These are phyloP conservation scores for Candida odintsovae DNA, from an alignment of 805 yeast genomes.

Conservation along the genomic window DNA sequence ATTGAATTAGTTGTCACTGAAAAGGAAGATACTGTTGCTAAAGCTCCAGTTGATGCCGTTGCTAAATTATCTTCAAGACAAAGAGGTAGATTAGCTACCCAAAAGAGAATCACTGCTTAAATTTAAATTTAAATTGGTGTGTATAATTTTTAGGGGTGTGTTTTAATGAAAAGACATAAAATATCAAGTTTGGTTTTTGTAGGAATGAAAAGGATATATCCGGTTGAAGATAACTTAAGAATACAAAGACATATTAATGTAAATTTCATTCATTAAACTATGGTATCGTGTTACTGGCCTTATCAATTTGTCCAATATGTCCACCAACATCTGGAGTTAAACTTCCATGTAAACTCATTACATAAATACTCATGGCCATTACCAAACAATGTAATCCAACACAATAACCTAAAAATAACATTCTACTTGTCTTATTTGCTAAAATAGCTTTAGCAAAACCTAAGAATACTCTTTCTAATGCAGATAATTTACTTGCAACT, in stretches of 20 bases:
- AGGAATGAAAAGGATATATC: too few species aligned
- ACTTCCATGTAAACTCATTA: constrained; percentile 40
- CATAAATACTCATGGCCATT: constrained; percentile 54
- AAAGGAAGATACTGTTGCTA: constrained; percentile 88
- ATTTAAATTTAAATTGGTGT: constrained; percentile 7
- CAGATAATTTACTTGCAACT: constrained; percentile 63
- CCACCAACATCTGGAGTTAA: constrained; percentile 38
- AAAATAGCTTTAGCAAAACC: constrained; percentile 69
- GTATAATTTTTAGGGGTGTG: constrained; percentile 9
- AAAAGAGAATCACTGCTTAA: constrained; percentile 78
- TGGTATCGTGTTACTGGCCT: constrained; percentile 1
- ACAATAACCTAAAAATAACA: constrained; percentile 70
- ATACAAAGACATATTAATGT: neutral
- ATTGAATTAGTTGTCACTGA: constrained; percentile 96
- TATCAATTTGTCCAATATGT: constrained; percentile 1
- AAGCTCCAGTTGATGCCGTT: constrained; percentile 68
- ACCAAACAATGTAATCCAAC: constrained; percentile 69
- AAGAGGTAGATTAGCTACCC: constrained; percentile 78
- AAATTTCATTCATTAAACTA: neutral
- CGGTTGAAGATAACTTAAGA: neutral
- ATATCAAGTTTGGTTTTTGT: neutral
- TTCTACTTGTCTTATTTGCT: constrained; percentile 66
- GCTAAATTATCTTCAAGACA: constrained; percentile 86
- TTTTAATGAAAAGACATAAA: constrained; percentile 10
- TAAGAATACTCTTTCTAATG: constrained; percentile 72